Conservation (phyloP, 345 rosid species). For the Citrus unshiu region DNA sequence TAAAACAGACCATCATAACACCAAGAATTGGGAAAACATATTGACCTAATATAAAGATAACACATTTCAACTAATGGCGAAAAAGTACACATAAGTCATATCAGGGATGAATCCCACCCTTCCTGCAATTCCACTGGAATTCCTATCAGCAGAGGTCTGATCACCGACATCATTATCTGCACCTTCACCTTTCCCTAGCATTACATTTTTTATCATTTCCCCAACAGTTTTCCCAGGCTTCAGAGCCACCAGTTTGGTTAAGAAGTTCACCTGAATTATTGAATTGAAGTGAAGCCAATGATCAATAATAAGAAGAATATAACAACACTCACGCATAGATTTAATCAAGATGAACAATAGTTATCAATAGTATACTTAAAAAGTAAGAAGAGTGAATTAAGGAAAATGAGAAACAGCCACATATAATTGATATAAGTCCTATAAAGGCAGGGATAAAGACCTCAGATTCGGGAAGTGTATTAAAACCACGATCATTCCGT, state of each 20-base stretch:
- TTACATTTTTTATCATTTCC: slow-evolving; percentile 80
- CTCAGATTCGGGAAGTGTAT: slow-evolving; percentile 91
- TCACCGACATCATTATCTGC: slow-evolving; percentile 49
- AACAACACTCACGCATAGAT: neutral
- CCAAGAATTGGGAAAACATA: neutral
- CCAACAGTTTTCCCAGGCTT: slow-evolving; percentile 78
- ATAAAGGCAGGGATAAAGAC: slow-evolving; percentile 27
- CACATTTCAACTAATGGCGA: neutral
- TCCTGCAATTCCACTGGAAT: slow-evolving; percentile 59
- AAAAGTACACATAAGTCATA: neutral
- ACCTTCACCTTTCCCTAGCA: slow-evolving; percentile 95
- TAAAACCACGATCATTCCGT: slow-evolving; percentile 92
- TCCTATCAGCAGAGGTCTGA: slow-evolving; percentile 23
- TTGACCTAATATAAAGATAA: neutral
- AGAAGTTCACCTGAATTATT: slow-evolving; percentile 71
- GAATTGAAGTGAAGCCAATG: slow-evolving; percentile 1
- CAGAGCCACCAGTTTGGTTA: slow-evolving; percentile 78
- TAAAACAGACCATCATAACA: neutral
- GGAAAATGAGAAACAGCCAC: neutral
- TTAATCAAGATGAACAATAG: neutral
- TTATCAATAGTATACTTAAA: neutral
- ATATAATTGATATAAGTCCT: neutral
- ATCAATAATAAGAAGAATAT: neutral
- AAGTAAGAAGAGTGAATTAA: neutral
- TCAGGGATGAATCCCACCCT: slow-evolving; percentile 40